Conservation (phyloP, 768 basidiomycete genomes). For the Baorangia bicolor region DNA sequence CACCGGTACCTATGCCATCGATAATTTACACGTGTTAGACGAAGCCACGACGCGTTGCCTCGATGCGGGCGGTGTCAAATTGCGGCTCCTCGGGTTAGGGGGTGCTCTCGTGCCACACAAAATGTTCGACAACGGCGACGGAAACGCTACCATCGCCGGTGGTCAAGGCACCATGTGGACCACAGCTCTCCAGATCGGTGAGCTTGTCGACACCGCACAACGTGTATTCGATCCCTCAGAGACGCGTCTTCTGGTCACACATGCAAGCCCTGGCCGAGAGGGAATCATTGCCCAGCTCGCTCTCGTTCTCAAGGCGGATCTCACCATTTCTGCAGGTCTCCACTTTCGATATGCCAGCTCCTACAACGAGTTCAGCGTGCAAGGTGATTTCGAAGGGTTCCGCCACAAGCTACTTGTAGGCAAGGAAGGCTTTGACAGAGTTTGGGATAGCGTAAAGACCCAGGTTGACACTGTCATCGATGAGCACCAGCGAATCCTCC, state of each 20-base stretch:
- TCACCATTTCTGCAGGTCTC: slow-evolving; percentile 90
- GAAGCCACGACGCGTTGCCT: slow-evolving; percentile 93
- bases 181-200: slow-evolving; percentile 94
- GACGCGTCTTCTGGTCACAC: slow-evolving; percentile 90
- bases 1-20: slow-evolving; percentile 73
- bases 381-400: slow-evolving; percentile 86
- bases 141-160: slow-evolving; percentile 94
- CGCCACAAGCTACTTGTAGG: slow-evolving; percentile 74
- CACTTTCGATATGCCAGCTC: slow-evolving; percentile 97
- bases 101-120: slow-evolving; percentile 95
- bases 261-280: slow-evolving; percentile 90
- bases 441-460: slow-evolving; percentile 92
- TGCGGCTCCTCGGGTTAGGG: slow-evolving; percentile 93
- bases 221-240: slow-evolving; percentile 90
- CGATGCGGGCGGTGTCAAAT: slow-evolving; percentile 89
- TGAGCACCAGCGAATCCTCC: slow-evolving; percentile 80
- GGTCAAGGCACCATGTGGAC: slow-evolving; percentile 99
- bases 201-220: slow-evolving; percentile 96
- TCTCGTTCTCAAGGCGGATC: slow-evolving; percentile 88
- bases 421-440: slow-evolving; percentile 81
- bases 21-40: slow-evolving; percentile 90
- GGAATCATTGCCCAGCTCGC: slow-evolving; percentile 90
- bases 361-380: slow-evolving; percentile 96
- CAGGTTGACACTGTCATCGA: slow-evolving; percentile 93
- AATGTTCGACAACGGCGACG: slow-evolving; percentile 92